phyloP scores from a whole-genome alignment of 2,329 filamentous ascomycete species.

The Talaromyces piceae region DNA sequence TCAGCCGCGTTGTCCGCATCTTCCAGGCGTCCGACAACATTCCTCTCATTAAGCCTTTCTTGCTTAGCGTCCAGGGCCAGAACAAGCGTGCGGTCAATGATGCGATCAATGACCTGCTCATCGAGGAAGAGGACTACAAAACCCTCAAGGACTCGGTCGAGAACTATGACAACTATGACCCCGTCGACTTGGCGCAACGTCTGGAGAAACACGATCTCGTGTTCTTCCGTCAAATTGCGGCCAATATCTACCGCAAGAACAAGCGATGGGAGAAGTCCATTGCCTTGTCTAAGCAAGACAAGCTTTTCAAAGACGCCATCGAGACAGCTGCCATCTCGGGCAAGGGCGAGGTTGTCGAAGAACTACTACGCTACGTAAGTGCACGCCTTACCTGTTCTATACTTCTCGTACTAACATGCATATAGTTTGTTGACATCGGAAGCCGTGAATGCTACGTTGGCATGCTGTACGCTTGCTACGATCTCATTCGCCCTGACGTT shows the following conservation, averaged over 20 bases:
- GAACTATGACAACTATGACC: conserved; percentile 98
- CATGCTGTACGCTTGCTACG: conserved; percentile 98
- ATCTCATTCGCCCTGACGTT: conserved; percentile 85
- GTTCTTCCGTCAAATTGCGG: conserved; percentile 98
- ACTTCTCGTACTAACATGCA: conserved; percentile 26
- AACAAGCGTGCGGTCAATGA: conserved; percentile 99
- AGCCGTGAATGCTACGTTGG: conserved; percentile 99
- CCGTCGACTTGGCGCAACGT: conserved; percentile 81
- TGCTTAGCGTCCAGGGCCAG: conserved; percentile 89
- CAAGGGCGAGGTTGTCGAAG: conserved; percentile 89
- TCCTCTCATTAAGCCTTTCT: conserved; percentile 96
- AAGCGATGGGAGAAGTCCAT: conserved; percentile 99
- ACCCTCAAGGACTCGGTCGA: conserved; percentile 94
- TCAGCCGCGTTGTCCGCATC: conserved; percentile 98
- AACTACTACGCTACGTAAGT: conserved; percentile 94
- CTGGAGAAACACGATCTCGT: conserved; percentile 96
- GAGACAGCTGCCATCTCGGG: conserved; percentile 90
- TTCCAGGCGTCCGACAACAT: conserved; percentile 98
- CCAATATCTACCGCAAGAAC: conserved; percentile 98
- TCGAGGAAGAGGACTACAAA: conserved; percentile 99
- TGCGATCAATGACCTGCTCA: conserved; percentile 93
- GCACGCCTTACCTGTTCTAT: conserved; percentile 4
- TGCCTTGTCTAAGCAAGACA: conserved; percentile 94
- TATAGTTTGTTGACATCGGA: conserved; percentile 94
- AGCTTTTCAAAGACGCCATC: conserved; percentile 98